phyloP scores from a whole-genome alignment of 2,329 filamentous ascomycete genomes.

The Paraconiothyrium sp. region DNA sequence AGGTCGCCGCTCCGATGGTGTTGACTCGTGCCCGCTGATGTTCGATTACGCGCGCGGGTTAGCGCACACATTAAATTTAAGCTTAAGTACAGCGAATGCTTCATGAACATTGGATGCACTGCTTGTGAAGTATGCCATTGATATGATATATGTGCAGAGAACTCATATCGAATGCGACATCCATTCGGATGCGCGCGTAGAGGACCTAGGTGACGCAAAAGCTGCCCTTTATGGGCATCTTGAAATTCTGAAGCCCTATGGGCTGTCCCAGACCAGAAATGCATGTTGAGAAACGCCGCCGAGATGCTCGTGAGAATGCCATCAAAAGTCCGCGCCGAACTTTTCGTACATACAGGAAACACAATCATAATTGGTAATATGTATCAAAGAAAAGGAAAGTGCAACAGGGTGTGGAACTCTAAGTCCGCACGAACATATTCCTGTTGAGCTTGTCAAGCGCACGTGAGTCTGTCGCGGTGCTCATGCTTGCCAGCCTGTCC shows the following conservation, averaged over 20 bases:
- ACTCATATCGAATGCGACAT: background rate
- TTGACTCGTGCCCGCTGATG: background rate
- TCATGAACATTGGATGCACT: background rate
- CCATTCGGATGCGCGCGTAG: background rate
- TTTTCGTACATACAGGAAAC: slow-evolving; percentile 14
- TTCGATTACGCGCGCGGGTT: slow-evolving; percentile 2
- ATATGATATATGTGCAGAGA: background rate
- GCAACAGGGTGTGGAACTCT: slow-evolving; percentile 1
- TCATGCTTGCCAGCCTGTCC: slow-evolving; percentile 44
- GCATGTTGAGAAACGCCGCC: slow-evolving; percentile 32
- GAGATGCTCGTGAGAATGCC: slow-evolving; percentile 31
- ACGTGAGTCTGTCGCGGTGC: slow-evolving; percentile 40
- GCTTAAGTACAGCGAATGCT: slow-evolving; percentile 5
- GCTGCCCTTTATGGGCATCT: background rate
- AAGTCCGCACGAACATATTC: slow-evolving; percentile 42
- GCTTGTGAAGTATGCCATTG: background rate
- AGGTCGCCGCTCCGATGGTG: background rate
- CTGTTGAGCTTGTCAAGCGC: slow-evolving; percentile 48
- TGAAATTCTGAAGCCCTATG: slow-evolving; percentile 15
- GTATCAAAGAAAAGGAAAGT: background rate
- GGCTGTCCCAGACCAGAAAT: slow-evolving; percentile 8
- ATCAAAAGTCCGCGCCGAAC: slow-evolving; percentile 15
- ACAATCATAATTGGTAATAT: background rate
- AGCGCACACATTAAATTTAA: slow-evolving; percentile 17
- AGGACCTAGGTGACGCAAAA: no score